Base-by-base conservation (phyloP, 2,329 filamentous ascomycete genomes). In the Colletotrichum orchidophilum region DNA sequence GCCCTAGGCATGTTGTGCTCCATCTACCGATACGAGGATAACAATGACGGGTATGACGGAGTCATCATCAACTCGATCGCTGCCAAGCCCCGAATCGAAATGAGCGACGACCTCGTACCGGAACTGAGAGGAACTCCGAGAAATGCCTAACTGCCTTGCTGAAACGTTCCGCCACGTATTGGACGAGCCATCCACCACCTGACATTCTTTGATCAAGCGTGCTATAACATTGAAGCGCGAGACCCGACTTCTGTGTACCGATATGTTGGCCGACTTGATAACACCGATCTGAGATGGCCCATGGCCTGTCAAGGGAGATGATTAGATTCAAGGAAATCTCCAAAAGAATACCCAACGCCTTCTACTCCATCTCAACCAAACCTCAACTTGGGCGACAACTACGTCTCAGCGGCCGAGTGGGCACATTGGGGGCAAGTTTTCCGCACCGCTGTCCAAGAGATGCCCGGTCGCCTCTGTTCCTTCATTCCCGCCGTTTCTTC, bases 321-420 rank as follows among this genome's bases (percentile, higher is more conserved):
- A 81, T 88, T 57, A 80, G 83, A 3, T 79, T 88, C 0, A 88
- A 88, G 70, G 85, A 87, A 66, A 86, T 88, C 3, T 80, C 88
- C 5, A 86, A 88, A 70, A 80, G 84, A 50, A 86, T 88, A 81
- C 84, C 86, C 1, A 86, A 86, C 59, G 86, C 86, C 12, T 87
- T 88, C 63, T 86, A 88, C 74, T 83, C 85, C 66, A 88, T 88
- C 71, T 86, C 84, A 0, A 81, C 85, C 1, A 88, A 88, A 88
- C 71, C 86, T 86, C 4, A 86, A 82, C 67, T 85, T 85, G 0
- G 85, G 85, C 0, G 84, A 87, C 7, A 86, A 87, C 73, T 86
- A 84, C 64, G 84, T 86, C 0, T 83, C 84, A 0, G 84, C 81
- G 2, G 82, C 84, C 27, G 81, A 85, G 58, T 87, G 84, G 84